A percentile compares a stretch with the other conserved stretches of the same genome.
Conservation (phyloP, 371 early-diverging fungal genomes). For the Quaeritorhiza haematococci region DNA sequence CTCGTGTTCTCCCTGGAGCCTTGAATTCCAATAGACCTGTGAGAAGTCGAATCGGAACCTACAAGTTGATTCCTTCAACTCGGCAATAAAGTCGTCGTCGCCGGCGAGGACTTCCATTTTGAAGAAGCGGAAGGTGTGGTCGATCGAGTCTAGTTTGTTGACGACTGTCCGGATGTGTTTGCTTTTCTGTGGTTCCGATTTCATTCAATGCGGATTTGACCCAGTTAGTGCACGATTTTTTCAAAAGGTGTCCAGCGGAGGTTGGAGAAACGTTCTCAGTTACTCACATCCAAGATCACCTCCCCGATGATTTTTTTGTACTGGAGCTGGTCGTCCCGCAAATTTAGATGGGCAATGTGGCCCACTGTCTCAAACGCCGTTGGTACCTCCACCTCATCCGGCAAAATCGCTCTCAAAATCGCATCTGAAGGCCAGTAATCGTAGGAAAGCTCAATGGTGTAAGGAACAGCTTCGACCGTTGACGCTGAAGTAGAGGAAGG, state of each 20-base stretch:
- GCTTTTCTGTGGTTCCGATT: slow-evolving; percentile 65
- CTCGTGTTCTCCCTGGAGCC: slow-evolving; percentile 93
- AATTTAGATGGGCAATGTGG: slow-evolving; percentile 96
- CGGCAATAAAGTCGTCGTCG: slow-evolving; percentile 74
- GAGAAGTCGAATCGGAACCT: slow-evolving; percentile 92
- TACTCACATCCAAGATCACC: slow-evolving; percentile 83
- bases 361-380: slow-evolving; percentile 91
- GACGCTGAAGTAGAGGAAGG: no score
- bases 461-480: no score
- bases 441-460: no score
- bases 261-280: background rate
- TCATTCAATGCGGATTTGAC: background rate
- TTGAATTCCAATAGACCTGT: slow-evolving; percentile 98
- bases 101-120: slow-evolving; percentile 96
- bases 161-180: slow-evolving; percentile 87
- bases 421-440: slow-evolving; percentile 57
- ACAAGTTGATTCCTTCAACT: slow-evolving; percentile 90
- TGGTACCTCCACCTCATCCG: slow-evolving; percentile 77
- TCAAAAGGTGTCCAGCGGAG: background rate
- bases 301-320: slow-evolving; percentile 90
- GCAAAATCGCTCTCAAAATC: slow-evolving; percentile 83
- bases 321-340: slow-evolving; percentile 81
- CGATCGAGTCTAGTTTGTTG: slow-evolving; percentile 91
- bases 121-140: slow-evolving; percentile 92
- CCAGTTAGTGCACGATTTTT: background rate